Conservation (phyloP, 257 asterid genomes). For the Fraxinus quadrangulata region DNA sequence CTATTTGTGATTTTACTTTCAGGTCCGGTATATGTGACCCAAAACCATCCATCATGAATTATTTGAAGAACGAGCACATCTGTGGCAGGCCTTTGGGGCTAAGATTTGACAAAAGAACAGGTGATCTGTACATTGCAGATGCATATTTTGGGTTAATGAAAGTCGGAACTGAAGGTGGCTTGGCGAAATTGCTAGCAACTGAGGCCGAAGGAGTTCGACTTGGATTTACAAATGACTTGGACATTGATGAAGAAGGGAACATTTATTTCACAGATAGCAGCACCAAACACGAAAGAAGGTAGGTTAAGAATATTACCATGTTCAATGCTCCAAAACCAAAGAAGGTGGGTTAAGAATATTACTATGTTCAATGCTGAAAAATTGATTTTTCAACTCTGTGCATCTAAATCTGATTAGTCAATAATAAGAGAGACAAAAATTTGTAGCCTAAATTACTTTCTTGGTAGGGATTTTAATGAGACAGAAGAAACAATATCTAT, state of each 20-base stretch:
- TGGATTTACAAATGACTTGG: constrained; percentile 78
- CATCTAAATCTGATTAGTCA: background rate
- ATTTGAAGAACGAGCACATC: constrained; percentile 79
- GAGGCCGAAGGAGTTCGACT: constrained; percentile 86
- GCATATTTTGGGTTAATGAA: constrained; percentile 94
- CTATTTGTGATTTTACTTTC: constrained; percentile 8
- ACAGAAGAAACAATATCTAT: background rate
- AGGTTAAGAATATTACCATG: background rate
- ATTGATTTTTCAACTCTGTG: background rate
- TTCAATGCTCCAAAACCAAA: background rate
- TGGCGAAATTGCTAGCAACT: constrained; percentile 58
- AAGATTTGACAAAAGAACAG: constrained; percentile 64
- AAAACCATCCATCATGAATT: constrained; percentile 58
- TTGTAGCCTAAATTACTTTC: background rate
- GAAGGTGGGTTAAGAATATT: too few species aligned
- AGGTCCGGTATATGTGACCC: constrained; percentile 77
- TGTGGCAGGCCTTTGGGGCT: constrained; percentile 96
- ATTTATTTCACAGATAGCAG: constrained; percentile 94
- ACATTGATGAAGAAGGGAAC: constrained; percentile 79
- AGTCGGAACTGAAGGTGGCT: constrained; percentile 92
- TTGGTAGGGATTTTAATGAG: constrained; percentile 6
- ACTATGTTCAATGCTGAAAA: too few species aligned
- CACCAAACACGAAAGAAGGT: constrained; percentile 74
- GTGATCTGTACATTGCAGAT: constrained; percentile 90
- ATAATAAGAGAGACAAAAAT: too few species aligned